phyloP scores from a whole-genome alignment of 176 grass and related monocot species.

The Aegilops sharonensis region DNA sequence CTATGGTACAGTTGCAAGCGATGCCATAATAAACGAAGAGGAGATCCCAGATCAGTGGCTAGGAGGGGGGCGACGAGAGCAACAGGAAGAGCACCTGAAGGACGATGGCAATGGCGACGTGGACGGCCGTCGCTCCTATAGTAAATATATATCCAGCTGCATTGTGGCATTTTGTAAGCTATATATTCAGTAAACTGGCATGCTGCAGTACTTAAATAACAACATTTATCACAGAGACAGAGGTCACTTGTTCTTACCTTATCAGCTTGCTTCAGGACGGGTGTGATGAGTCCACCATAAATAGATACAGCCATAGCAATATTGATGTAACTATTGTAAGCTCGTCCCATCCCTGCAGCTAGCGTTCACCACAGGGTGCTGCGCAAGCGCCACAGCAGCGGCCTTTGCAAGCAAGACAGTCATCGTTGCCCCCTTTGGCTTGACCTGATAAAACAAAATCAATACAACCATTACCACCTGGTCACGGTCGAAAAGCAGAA shows the following conservation, averaged over 20 bases:
- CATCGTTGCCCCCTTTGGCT: conserved; percentile 94
- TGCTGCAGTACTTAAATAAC: neutral
- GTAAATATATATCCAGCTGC: conserved; percentile 89
- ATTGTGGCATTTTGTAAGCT: conserved; percentile 27
- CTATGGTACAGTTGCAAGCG: too few relatives aligned
- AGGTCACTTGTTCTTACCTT: conserved; percentile 48
- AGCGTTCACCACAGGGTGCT: conserved; percentile 82
- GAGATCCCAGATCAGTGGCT: too few relatives aligned
- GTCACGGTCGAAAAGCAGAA: too few relatives aligned
- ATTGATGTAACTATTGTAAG: conserved; percentile 86
- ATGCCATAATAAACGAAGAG: too few relatives aligned
- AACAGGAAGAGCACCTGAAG: too few relatives aligned
- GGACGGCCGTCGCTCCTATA: neutral
- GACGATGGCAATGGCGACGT: too few relatives aligned
- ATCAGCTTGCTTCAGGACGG: conserved; percentile 83
- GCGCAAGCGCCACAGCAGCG: conserved; percentile 68
- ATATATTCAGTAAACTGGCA: neutral
- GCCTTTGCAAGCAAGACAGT: conserved; percentile 82
- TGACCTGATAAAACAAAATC: conserved; percentile 48
- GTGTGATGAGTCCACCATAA: conserved; percentile 88
- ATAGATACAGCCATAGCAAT: conserved; percentile 90
- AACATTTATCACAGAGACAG: neutral
- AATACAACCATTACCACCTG: neutral
- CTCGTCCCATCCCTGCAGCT: conserved; percentile 90
- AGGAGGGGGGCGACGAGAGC: too few relatives aligned